A percentile compares a stretch with the other conserved stretches of the same genome.
These are phyloP conservation scores for Aspergillus ochraceus DNA, from an alignment of 2,329 filamentous ascomycete species.

Conservation along the genomic window DNA sequence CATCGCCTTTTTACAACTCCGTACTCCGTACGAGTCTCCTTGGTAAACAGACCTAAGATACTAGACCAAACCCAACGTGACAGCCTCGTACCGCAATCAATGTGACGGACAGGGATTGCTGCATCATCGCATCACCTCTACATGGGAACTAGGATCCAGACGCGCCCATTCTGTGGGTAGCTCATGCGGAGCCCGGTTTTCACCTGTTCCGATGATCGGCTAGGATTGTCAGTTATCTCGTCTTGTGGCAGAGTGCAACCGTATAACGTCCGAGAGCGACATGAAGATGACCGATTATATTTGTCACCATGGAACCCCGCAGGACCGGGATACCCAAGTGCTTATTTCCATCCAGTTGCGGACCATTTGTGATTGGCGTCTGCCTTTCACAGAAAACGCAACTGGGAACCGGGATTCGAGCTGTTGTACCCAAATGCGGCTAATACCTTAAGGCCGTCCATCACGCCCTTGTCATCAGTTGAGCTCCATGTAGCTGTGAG, in stretches of 20 bases:
- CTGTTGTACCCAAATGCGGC: background rate
- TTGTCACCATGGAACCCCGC: background rate
- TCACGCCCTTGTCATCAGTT: background rate
- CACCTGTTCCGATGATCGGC: background rate
- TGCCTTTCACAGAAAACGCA: background rate
- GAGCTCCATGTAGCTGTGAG: no score
- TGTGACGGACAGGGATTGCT: no score
- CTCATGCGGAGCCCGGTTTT: background rate
- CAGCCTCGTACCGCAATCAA: no score
- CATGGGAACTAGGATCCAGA: no score
- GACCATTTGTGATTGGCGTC: background rate
- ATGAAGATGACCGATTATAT: background rate
- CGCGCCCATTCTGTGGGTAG: background rate
- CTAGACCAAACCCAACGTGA: no score
- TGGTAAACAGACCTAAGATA: no score
- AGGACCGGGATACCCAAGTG: background rate
- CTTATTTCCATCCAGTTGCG: background rate
- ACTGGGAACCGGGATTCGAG: background rate
- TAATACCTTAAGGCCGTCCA: background rate
- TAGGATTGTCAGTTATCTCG: background rate
- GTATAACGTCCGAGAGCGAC: background rate
- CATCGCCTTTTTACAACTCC: no score
- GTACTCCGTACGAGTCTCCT: no score
- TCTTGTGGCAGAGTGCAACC: background rate
- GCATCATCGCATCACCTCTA: no score